Percentiles rank a stretch among this genome's conserved stretches.
Conservation (phyloP, 495 filamentous ascomycete genomes). For the Daldinia grandis region DNA sequence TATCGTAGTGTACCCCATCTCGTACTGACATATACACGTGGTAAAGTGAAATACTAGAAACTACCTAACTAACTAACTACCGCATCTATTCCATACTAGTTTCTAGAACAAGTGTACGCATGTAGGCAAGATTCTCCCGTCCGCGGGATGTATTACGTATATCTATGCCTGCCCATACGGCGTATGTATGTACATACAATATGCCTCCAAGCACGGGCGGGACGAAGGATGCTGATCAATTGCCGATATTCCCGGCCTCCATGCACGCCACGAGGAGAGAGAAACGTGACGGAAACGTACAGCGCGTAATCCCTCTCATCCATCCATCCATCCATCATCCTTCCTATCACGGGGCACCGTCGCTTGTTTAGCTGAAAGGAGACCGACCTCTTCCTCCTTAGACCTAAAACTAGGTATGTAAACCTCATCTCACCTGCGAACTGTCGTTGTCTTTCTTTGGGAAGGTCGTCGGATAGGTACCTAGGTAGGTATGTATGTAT, state of each 20-base stretch:
- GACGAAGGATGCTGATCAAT: slow-evolving; percentile 28
- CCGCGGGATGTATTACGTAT: too few species aligned
- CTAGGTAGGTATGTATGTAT: too few species aligned
- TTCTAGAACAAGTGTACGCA: too few species aligned
- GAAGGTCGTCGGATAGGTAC: slow-evolving; percentile 3
- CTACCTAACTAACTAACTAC: too few species aligned
- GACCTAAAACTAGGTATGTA: too few species aligned
- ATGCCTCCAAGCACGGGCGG: too few species aligned
- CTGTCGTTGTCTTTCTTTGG: background rate
- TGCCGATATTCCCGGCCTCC: slow-evolving; percentile 35
- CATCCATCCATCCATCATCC: slow-evolving; percentile 1
- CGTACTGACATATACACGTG: too few species aligned
- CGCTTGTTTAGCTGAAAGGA: slow-evolving; percentile 11
- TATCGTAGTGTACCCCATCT: too few species aligned
- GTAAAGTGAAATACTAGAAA: too few species aligned
- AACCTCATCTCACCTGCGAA: background rate
- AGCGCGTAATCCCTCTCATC: slow-evolving; percentile 24
- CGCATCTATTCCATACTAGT: too few species aligned
- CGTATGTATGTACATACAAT: too few species aligned
- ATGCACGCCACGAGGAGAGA: slow-evolving; percentile 40
- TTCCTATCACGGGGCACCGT: slow-evolving; percentile 5
- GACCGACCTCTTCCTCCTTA: background rate
- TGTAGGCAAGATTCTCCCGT: too few species aligned
- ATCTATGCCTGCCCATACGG: background rate
- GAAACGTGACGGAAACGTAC: slow-evolving; percentile 31